Evolutionary conservation across 2,329 filamentous ascomycete genomes (phyloP).

Genomic region (Xylariaceae sp.): DNA sequence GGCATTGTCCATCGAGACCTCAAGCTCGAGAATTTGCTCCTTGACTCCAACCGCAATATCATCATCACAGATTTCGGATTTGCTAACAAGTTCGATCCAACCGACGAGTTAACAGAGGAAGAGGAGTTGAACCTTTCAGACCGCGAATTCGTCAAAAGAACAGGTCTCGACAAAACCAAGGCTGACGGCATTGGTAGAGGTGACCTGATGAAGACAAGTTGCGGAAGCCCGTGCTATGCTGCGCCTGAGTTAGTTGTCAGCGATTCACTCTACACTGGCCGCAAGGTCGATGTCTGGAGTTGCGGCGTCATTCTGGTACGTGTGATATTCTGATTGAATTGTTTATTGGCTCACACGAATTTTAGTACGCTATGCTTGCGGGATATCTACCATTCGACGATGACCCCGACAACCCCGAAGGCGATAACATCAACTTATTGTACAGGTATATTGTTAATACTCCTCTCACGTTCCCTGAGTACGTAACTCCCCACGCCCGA

Average conservation of each 20-base stretch:
- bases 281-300: slow-evolving; percentile 99
- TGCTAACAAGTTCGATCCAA: slow-evolving; percentile 90
- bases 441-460: slow-evolving; percentile 99
- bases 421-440: slow-evolving; percentile 96
- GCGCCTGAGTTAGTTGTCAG: slow-evolving; percentile 96
- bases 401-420: slow-evolving; percentile 95
- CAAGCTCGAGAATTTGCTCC: slow-evolving; percentile 89
- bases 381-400: slow-evolving; percentile 98
- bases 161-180: slow-evolving; percentile 76
- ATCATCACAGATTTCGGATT: slow-evolving; percentile 99
- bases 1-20: slow-evolving; percentile 96
- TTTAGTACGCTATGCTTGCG: slow-evolving; percentile 94
- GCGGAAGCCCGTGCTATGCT: slow-evolving; percentile 95
- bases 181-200: slow-evolving; percentile 73
- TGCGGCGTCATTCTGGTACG: slow-evolving; percentile 96
- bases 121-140: slow-evolving; percentile 83
- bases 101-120: slow-evolving; percentile 82
- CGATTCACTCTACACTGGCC: slow-evolving; percentile 92
- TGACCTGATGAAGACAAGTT: slow-evolving; percentile 98
- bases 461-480: slow-evolving; percentile 95
- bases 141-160: slow-evolving; percentile 79
- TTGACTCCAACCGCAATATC: slow-evolving; percentile 96
- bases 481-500: slow-evolving; percentile 92
- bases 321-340: slow-evolving; percentile 5
- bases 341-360: slow-evolving; percentile 20